Base-by-base conservation (phyloP, 306 rosid genomes). In the Macrotyloma uniflorum region DNA sequence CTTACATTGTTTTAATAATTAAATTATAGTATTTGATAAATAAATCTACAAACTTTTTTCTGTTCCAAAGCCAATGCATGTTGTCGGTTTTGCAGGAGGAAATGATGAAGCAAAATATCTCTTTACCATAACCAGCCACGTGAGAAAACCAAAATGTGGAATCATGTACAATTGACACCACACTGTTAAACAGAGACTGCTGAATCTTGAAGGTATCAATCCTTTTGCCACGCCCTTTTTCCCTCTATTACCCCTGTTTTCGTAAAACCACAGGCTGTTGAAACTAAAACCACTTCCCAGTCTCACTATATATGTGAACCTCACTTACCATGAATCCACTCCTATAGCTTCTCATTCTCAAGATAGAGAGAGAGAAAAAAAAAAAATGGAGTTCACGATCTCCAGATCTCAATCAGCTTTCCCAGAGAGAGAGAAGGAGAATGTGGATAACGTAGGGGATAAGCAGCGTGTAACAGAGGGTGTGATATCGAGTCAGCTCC, bases 401-500 rank as follows among this genome's bases (percentile, higher is more conserved):
- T 83, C 85, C 28, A 75, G 64, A 71, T 78, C 80, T 57, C 67
- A 67, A 70, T 32, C 83, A 13, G 70, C 87, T 54, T 30, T 87
- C 43, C 38, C 89, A 19, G 91, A 88, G 66, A 33, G 16, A 7
- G 82, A 84, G 50, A 86, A 83, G 80, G 75, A n/a, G 67, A 72
- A 13, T 28, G 1, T 32, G 1, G 36, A 78, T 15, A 4, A 12
- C 8, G 3, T n/a, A 45, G 54, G 36, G 36, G 70, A 74, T 8
- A 85, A 72, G 47, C 79, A 77, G 18, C 50, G 71, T 16, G 77
- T 3, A 40, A 28, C 6, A 24, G 67, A 59, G 23, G 42, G 28
- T 23, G 59, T 58, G 16, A 74, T 92, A 69, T 86, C 93, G 18
- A 90, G 85, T 42, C 78, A 89, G 63, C 89, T 90, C 5, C 63